Evolutionary conservation across 768 basidiomycete species (phyloP), one percentile per base, ranked within the genome.

Genomic region (Pilatotrama ljubarskyi): DNA sequence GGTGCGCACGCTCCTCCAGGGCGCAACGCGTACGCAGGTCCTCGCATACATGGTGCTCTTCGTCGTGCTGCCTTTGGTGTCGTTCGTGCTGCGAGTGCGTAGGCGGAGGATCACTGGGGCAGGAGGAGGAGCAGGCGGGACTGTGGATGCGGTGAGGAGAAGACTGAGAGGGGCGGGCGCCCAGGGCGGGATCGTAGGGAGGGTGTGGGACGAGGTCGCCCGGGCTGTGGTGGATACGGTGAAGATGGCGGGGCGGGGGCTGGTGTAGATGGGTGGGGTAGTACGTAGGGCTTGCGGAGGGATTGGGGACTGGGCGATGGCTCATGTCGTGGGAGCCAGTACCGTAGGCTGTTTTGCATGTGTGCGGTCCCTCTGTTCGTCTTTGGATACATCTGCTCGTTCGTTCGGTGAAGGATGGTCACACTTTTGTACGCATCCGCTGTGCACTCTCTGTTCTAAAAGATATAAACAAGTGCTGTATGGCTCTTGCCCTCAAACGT

Each of bases 161-260:
- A 76, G 84, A 48, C 69, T 91, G 51, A 74, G 63, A 76, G 62
- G 74, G 71, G n/a, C 77, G 75, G 18, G 70, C 62, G 18, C 75
- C 65, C 79, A 72, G 32, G 71, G 59, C 13, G 77, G 73, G 36
- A 63, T 75, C 43, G 51, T 79, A 13, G 68, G 69, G 15, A 74
- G 73, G 35, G 73, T 81, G 32, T 87, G 87, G 84, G 71, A 72
- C 18, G 84, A 83, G 66, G 66, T 80, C 7, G 64, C 81, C 3
- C 77, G 79, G 42, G 83, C 79, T 5, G 76, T 92, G 15, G 70
- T 74, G 47, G 90, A 92, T 74, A 87, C 87, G 3, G 78, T 88
- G 32, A 80, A 77, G 66, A 91, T 92, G 90, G 90, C 84, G 1
- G 90, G 88, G 18, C 82, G 87, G 63, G 90, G 90, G 18, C 72